Evolutionary conservation across 495 filamentous ascomycete genomes (phyloP).

Genomic region (Aspergillus campestris): DNA sequence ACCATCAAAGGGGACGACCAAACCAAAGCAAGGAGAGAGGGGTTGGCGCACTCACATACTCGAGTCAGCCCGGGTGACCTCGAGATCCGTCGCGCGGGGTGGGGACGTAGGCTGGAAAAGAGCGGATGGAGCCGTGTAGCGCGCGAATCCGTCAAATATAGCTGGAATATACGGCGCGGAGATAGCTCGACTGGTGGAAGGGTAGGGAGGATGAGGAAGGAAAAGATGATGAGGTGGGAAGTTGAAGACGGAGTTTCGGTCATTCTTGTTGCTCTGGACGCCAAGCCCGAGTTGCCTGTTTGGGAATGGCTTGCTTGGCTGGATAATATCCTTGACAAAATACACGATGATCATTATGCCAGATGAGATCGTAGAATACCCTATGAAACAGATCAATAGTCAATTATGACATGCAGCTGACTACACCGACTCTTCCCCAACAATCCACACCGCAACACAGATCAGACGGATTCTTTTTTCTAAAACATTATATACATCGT

Average conservation of each 20-base stretch:
- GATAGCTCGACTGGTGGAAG: not conserved
- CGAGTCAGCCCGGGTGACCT: not conserved
- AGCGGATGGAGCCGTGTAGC: too few species aligned
- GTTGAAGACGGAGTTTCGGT: slow-evolving; percentile 1
- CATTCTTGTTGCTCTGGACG: not conserved
- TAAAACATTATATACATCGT: too few species aligned
- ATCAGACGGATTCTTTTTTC: too few species aligned
- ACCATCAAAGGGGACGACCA: not conserved
- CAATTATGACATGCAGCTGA: too few species aligned
- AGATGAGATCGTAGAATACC: too few species aligned
- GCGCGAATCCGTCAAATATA: not conserved
- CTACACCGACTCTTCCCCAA: too few species aligned
- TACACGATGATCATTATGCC: too few species aligned
- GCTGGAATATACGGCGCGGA: not conserved
- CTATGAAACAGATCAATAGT: too few species aligned
- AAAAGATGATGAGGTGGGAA: not conserved
- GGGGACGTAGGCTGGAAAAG: not conserved
- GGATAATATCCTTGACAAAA: too few species aligned
- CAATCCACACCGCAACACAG: too few species aligned
- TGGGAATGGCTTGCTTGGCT: not conserved
- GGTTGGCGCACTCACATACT: slow-evolving; percentile 1
- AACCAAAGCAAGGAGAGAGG: not conserved
- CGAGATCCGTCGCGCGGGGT: not conserved
- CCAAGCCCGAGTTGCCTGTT: slow-evolving; percentile 6
- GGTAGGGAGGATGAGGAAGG: not conserved